These are phyloP conservation scores for Histomonas meleagridis DNA, from an alignment of 208 protist genomes.

Conservation along the genomic window DNA sequence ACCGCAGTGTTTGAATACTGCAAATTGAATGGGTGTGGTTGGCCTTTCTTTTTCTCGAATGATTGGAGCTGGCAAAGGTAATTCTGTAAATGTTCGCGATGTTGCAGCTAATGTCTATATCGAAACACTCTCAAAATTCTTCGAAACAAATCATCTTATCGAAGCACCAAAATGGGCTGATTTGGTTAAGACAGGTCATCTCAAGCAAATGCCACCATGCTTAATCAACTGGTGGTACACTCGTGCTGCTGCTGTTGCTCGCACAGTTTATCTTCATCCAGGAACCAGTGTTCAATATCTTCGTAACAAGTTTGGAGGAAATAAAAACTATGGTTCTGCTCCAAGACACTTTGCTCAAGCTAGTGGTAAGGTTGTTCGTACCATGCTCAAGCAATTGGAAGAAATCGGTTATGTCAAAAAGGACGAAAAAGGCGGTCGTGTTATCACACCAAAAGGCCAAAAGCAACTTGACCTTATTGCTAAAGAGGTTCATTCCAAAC, in stretches of 20 bases:
- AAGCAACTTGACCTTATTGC: constrained; percentile 80
- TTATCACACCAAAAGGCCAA: constrained; percentile 73
- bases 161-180: constrained; percentile 79
- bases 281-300: constrained; percentile 71
- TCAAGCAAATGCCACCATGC: constrained; percentile 81
- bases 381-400: constrained; percentile 76
- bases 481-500: too few species aligned
- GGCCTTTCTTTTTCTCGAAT: constrained; percentile 20
- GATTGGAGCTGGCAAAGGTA: neutral
- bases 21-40: neutral
- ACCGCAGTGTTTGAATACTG: too few species aligned
- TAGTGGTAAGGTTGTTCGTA: constrained; percentile 70
- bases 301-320: constrained; percentile 72
- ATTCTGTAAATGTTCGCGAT: constrained; percentile 65
- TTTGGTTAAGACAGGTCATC: constrained; percentile 80
- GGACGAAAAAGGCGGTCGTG: constrained; percentile 50
- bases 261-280: constrained; percentile 79
- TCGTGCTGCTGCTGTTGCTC: constrained; percentile 77
- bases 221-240: constrained; percentile 94
- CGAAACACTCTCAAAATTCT: constrained; percentile 72
- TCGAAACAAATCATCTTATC: constrained; percentile 70
- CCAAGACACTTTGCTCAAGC: constrained; percentile 66
- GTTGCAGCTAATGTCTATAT: constrained; percentile 81
- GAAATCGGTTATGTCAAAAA: constrained; percentile 44
- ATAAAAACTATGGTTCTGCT: constrained; percentile 46